These are phyloP conservation scores for Ustilago hordei DNA, from an alignment of 1,284 basidiomycete genomes.

Conservation along the genomic window DNA sequence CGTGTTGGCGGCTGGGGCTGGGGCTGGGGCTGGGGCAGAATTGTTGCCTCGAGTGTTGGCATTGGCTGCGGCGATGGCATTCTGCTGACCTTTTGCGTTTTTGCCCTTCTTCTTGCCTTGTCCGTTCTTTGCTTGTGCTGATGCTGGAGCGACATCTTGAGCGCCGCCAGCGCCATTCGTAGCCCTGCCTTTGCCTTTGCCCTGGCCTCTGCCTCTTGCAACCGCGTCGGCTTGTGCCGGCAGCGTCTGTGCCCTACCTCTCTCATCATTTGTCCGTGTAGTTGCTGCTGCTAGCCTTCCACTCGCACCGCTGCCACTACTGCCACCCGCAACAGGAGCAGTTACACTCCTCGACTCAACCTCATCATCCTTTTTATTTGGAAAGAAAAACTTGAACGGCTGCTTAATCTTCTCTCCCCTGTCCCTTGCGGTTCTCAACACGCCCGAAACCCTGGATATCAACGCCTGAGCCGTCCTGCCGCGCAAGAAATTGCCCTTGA, in stretches of 20 bases:
- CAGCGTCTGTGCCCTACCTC: conserved; percentile 14
- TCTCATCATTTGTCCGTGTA: neutral
- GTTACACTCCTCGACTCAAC: conserved; percentile 10
- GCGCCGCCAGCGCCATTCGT: neutral
- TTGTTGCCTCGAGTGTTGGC: neutral
- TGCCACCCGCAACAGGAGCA: conserved; percentile 9
- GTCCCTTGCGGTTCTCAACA: conserved; percentile 31
- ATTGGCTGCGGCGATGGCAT: neutral
- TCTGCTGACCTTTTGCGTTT: conserved; percentile 5
- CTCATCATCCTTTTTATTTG: conserved; percentile 33
- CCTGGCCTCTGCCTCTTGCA: neutral
- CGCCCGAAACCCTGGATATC: conserved; percentile 32
- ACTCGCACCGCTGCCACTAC: neutral
- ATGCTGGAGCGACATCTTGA: neutral
- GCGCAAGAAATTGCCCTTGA: conserved; percentile 40
- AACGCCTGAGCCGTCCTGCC: conserved; percentile 38
- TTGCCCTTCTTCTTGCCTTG: conserved; percentile 17
- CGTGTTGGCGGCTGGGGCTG: neutral
- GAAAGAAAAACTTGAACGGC: conserved; percentile 50
- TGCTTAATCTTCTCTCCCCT: conserved; percentile 45
- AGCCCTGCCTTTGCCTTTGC: neutral
- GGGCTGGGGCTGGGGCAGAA: neutral
- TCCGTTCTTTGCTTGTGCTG: neutral
- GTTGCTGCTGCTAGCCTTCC: conserved; percentile 8
- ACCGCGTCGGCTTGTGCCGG: conserved; percentile 10